Evolutionary conservation across 2,329 filamentous ascomycete species (phyloP).

Genomic region (Talaromyces islandicus): DNA sequence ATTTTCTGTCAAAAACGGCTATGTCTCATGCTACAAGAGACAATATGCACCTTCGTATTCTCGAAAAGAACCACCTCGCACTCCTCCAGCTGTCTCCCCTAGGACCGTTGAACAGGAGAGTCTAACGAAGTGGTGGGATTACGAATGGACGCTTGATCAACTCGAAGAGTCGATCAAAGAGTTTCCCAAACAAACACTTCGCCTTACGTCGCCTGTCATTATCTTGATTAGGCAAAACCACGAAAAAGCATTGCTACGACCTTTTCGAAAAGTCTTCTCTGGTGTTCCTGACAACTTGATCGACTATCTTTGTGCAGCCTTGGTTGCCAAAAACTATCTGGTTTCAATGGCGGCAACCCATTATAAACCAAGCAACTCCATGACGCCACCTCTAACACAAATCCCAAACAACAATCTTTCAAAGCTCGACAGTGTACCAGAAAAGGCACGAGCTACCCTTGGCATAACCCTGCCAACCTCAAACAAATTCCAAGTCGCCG

Average conservation of each 20-base stretch:
- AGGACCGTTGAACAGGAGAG: constrained; percentile 22
- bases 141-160: constrained; percentile 35
- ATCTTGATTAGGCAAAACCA: constrained; percentile 32
- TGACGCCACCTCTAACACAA: constrained; percentile 8
- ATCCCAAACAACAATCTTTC: constrained; percentile 14
- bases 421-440: constrained; percentile 24
- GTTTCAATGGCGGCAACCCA: constrained; percentile 23
- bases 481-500: constrained; percentile 10
- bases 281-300: constrained; percentile 26
- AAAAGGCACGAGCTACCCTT: constrained; percentile 27
- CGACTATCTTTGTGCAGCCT: constrained; percentile 30
- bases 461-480: constrained; percentile 24
- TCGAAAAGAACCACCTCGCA: constrained; percentile 4
- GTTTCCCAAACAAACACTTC: constrained; percentile 29
- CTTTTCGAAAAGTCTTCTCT: constrained; percentile 32
- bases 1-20: constrained; percentile 3
- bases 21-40: constrained; percentile 9
- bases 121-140: constrained; percentile 29
- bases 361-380: constrained; percentile 18
- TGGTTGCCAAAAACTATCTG: constrained; percentile 34
- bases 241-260: constrained; percentile 27
- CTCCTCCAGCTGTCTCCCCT: constrained; percentile 14
- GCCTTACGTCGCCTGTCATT: constrained; percentile 33
- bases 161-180: constrained; percentile 32
- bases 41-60: background rate